phyloP scores from a whole-genome alignment of 2,329 filamentous ascomycete species.

The Cordyceps fumosorosea region DNA sequence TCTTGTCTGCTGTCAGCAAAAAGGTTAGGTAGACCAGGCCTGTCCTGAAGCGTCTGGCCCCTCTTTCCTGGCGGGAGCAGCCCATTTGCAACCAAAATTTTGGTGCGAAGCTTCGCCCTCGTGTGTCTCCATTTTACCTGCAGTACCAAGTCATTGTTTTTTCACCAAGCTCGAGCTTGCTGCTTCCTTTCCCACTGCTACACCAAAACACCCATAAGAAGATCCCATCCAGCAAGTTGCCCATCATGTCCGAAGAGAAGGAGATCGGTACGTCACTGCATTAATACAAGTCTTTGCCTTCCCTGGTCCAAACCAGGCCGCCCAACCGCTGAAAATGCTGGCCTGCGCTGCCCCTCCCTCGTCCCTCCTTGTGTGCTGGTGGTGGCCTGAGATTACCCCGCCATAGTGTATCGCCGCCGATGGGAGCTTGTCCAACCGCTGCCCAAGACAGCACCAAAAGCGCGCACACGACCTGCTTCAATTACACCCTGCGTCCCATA shows the following conservation, averaged over 20 bases:
- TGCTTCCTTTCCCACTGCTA: slow-evolving; percentile 6
- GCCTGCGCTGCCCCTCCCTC: slow-evolving; percentile 6
- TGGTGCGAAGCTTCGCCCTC: slow-evolving; percentile 4
- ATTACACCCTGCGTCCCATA: background rate
- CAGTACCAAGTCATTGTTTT: slow-evolving; percentile 14
- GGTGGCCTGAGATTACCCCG: slow-evolving; percentile 13
- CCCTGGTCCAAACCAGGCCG: background rate
- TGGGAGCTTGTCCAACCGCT: background rate
- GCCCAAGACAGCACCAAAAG: background rate
- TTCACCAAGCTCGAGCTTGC: slow-evolving; percentile 10
- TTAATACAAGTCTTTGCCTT: background rate
- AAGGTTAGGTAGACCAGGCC: background rate
- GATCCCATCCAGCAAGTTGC: slow-evolving; percentile 19
- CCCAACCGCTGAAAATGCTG: background rate
- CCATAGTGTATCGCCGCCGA: slow-evolving; percentile 7
- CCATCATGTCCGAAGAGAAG: slow-evolving; percentile 41
- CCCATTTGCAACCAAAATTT: slow-evolving; percentile 10
- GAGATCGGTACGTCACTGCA: slow-evolving; percentile 34
- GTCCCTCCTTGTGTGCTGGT: background rate
- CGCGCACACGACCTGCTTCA: slow-evolving; percentile 7
- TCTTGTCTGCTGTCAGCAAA: background rate
- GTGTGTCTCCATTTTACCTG: slow-evolving; percentile 10
- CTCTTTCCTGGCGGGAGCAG: background rate
- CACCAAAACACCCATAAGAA: slow-evolving; percentile 4
- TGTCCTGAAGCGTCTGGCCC: background rate